Evolutionary conservation across 1,139 yeast species (phyloP).

Genomic region (Sugiyamaella pinicola): DNA sequence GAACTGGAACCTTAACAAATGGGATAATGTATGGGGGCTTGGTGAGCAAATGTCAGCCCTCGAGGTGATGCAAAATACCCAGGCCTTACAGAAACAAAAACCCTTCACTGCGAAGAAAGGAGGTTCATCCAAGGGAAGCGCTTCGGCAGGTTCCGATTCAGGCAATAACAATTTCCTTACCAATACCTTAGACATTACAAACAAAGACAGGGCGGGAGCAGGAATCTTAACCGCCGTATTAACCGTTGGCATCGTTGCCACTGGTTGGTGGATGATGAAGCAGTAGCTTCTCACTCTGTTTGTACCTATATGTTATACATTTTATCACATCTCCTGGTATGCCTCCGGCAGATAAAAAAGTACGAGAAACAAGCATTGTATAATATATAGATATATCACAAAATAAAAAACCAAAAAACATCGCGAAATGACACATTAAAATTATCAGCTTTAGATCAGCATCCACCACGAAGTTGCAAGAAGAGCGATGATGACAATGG

Average conservation of each 20-base stretch:
- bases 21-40: constrained; percentile 83
- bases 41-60: constrained; percentile 93
- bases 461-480: constrained; percentile 76
- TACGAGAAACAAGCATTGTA: not conserved
- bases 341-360: no score
- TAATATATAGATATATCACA: not conserved
- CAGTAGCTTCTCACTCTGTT: constrained; percentile 3
- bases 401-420: constrained; percentile 2
- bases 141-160: constrained; percentile 41
- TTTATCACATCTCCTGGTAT: no score
- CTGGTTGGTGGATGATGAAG: constrained; percentile 70
- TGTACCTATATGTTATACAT: no score
- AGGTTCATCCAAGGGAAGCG: constrained; percentile 50
- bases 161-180: constrained; percentile 27
- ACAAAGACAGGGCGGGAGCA: constrained; percentile 84
- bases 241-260: constrained; percentile 63
- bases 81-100: constrained; percentile 60
- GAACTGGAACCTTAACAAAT: constrained; percentile 70
- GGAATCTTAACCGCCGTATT: constrained; percentile 79
- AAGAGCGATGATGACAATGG: constrained; percentile 63
- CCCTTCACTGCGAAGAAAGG: constrained; percentile 52
- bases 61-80: constrained; percentile 69
- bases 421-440: not conserved
- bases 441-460: constrained; percentile 27
- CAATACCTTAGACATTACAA: constrained; percentile 35